Conservation (phyloP, 2,329 filamentous ascomycete genomes). For the Zymoseptoria tritici region DNA sequence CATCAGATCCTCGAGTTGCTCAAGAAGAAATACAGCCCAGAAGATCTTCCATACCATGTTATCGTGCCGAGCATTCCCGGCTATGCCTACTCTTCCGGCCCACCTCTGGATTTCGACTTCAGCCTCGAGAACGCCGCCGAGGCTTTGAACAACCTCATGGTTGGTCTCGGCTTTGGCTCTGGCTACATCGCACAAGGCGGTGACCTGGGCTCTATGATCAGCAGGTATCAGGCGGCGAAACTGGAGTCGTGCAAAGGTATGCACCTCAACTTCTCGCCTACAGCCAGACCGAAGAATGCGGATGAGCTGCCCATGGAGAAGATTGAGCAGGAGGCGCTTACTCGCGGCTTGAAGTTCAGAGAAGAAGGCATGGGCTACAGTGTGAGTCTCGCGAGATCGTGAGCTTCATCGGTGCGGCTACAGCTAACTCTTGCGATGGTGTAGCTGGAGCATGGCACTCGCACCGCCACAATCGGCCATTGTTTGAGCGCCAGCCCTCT, state of each 20-base stretch:
- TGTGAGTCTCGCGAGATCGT: neutral
- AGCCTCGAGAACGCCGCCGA: conserved; percentile 33
- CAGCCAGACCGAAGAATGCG: conserved; percentile 20
- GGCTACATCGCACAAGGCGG: conserved; percentile 50
- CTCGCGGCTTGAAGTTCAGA: conserved; percentile 34
- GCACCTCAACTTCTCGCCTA: conserved; percentile 20
- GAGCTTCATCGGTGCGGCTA: neutral
- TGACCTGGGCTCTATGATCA: conserved; percentile 43
- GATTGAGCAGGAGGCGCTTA: conserved; percentile 34
- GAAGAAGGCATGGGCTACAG: conserved; percentile 42
- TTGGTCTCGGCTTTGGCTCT: conserved; percentile 48
- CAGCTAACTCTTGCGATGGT: neutral
- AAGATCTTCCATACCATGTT: conserved; percentile 48
- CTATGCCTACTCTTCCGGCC: conserved; percentile 41
- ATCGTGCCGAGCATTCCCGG: conserved; percentile 48
- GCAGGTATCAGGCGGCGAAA: conserved; percentile 31
- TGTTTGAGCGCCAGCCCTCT: conserved; percentile 48
- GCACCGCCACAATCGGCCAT: conserved; percentile 51
- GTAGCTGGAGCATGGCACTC: conserved; percentile 44
- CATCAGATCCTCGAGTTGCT: conserved; percentile 25
- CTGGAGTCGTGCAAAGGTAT: conserved; percentile 14
- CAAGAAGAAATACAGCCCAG: conserved; percentile 41
- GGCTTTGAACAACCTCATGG: conserved; percentile 44
- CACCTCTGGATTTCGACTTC: conserved; percentile 40
- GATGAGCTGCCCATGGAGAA: conserved; percentile 19